phyloP scores from a whole-genome alignment of 139 green algal species.

The Volvox africanus region DNA sequence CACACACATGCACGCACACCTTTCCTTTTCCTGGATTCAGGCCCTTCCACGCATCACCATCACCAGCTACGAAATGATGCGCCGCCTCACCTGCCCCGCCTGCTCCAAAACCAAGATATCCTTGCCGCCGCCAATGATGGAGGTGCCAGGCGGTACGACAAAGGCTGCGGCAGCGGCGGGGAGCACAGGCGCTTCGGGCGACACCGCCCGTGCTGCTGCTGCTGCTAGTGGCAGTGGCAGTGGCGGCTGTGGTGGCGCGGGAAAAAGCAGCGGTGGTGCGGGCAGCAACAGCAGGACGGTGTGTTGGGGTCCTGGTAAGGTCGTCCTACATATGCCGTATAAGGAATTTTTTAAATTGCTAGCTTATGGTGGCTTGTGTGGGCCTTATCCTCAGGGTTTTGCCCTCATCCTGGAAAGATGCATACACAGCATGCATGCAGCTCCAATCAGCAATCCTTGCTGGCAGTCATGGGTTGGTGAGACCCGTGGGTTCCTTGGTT shows the following conservation, averaged over 20 bases:
- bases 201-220: neutral
- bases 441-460: no score
- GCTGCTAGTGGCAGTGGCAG: neutral
- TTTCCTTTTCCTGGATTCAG: neutral
- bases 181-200: neutral
- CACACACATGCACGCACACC: neutral
- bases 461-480: neutral
- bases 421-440: no score
- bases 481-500: neutral
- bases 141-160: neutral
- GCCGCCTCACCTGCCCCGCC: conserved; percentile 78
- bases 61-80: conserved; percentile 92
- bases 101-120: conserved; percentile 64
- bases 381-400: no score
- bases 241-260: neutral
- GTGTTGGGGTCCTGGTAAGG: conserved; percentile 42
- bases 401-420: no score
- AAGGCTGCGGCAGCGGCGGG: neutral
- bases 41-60: conserved; percentile 72
- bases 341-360: no score
- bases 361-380: no score
- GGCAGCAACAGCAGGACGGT: neutral
- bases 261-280: neutral
- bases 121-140: conserved; percentile 1
- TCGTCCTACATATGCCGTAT: neutral